Evolutionary conservation across 139 green algal genomes (phyloP).

Genomic region (Chlamydomonas sp.): DNA sequence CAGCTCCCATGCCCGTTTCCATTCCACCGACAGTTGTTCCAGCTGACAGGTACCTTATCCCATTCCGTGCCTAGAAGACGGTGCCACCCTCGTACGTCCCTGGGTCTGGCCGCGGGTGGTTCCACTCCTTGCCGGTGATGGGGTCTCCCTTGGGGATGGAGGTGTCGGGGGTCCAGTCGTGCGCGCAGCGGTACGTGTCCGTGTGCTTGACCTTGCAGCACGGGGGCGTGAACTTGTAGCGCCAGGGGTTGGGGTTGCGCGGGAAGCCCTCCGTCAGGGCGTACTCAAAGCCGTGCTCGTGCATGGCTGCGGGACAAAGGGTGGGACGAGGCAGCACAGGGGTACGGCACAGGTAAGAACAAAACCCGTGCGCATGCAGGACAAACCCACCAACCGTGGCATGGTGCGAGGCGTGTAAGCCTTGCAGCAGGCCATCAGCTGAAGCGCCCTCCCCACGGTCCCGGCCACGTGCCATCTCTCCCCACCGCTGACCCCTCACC

Average conservation of each 20-base stretch:
- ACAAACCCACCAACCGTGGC: too few species aligned
- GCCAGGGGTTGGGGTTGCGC: slow-evolving; percentile 55
- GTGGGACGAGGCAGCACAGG: neutral
- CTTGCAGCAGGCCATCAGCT: too few species aligned
- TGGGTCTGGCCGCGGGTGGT: slow-evolving; percentile 24
- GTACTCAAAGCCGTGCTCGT: slow-evolving; percentile 59
- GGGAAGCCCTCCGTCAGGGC: slow-evolving; percentile 50
- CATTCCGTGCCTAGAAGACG: slow-evolving; percentile 16
- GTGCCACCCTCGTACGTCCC: slow-evolving; percentile 51
- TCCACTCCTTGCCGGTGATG: slow-evolving; percentile 43
- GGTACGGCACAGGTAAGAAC: too few species aligned
- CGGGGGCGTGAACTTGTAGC: slow-evolving; percentile 55
- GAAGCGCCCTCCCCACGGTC: too few species aligned
- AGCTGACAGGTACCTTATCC: too few species aligned
- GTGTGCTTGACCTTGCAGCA: slow-evolving; percentile 57
- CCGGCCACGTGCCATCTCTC: too few species aligned
- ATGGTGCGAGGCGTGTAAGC: too few species aligned
- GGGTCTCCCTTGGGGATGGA: slow-evolving; percentile 49
- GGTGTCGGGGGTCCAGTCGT: slow-evolving; percentile 53
- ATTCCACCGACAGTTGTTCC: too few species aligned
- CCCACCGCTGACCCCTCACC: neutral
- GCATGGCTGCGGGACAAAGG: slow-evolving; percentile 39
- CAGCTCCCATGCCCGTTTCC: too few species aligned
- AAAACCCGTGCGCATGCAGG: too few species aligned
- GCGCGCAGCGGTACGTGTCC: slow-evolving; percentile 52